Base-by-base conservation (phyloP, 73 alveolate species). In the Strombidium stylifer region DNA sequence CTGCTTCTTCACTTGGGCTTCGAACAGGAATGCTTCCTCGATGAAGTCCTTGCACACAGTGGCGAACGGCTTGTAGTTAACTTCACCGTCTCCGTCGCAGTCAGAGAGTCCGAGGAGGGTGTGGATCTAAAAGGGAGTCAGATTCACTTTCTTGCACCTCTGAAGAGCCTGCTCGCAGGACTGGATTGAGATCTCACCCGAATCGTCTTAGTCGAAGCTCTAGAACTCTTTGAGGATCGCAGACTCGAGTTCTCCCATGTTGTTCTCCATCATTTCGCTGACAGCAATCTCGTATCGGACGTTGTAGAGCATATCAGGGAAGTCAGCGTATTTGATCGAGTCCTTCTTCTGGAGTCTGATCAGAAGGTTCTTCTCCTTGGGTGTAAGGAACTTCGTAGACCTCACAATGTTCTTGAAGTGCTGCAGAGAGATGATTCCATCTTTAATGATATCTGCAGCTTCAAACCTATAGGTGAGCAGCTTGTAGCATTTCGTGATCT, bases 71-170 rank as follows among this genome's bases (percentile, higher is more conserved):
- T 41, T 34, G 53, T 66, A 78, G 31, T 55, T 30, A 12, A 78
- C 83, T 34, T 11, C 10, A 11, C 71, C 79, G 25, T 31, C 25
- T 12, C 41, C 74, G 45, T 68, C 79, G 7, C 61, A 78, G 12
- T 56, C 36, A n/a, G 89, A 65, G 15, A 41, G 45, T 15, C 89
- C 89, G 10, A 78, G 16, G 19, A 78, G 56, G 18, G 49, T 54
- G 50, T 67, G 74, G 25, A 78, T 51, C 44, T 76, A 54, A 67
- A 78, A 78, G 23, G 89, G 89, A 12, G 83, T 78, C 31, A 78
- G 79, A 24, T 62, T 31, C n/a, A n/a, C n/a, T n/a, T n/a, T n/a
- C n/a, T n/a, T n/a, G n/a, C n/a, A n/a, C n/a, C n/a, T n/a, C n/a
- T n/a, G n/a, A n/a, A n/a, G n/a, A n/a, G n/a, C n/a, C n/a, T n/a